Evolutionary conservation across 495 filamentous ascomycete genomes (phyloP).

Genomic region (Lasiosphaeriaceae sp.): DNA sequence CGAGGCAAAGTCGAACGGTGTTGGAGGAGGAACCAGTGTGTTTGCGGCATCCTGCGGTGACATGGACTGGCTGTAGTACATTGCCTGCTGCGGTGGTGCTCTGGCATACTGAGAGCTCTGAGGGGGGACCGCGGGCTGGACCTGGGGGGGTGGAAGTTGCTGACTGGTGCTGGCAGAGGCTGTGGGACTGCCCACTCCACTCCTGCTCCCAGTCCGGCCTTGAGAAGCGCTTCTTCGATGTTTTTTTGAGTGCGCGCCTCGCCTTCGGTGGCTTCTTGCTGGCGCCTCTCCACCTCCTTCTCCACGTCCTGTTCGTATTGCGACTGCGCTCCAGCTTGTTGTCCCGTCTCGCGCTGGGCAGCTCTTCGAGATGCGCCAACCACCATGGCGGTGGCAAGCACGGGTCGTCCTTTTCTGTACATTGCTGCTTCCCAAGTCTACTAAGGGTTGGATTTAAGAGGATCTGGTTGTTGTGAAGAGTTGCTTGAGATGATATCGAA

Average conservation of each 20-base stretch:
- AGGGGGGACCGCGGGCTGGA: neutral
- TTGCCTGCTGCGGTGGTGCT: no score
- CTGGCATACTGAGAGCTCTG: neutral
- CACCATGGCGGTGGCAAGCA: conserved; percentile 8
- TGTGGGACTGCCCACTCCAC: neutral
- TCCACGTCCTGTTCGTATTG: neutral
- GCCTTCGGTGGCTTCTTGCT: neutral
- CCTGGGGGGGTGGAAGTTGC: neutral
- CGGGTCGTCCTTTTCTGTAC: conserved; percentile 4
- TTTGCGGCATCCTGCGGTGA: neutral
- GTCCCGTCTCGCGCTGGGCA: conserved; percentile 1
- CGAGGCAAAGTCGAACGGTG: neutral
- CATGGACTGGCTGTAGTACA: neutral
- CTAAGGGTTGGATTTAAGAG: no score
- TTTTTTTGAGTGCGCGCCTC: neutral
- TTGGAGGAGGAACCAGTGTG: neutral
- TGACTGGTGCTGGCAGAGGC: neutral
- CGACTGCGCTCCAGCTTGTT: neutral
- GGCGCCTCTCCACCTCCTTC: neutral
- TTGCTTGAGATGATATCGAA: no score
- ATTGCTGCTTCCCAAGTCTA: neutral
- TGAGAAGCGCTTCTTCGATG: neutral
- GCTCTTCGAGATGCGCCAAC: conserved; percentile 1
- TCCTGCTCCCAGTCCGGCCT: neutral
- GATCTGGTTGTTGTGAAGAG: no score